Percentiles rank a stretch among this genome's conserved stretches.
phyloP scores from a whole-genome alignment of 495 filamentous ascomycete genomes.

The Sporormia fimetaria region DNA sequence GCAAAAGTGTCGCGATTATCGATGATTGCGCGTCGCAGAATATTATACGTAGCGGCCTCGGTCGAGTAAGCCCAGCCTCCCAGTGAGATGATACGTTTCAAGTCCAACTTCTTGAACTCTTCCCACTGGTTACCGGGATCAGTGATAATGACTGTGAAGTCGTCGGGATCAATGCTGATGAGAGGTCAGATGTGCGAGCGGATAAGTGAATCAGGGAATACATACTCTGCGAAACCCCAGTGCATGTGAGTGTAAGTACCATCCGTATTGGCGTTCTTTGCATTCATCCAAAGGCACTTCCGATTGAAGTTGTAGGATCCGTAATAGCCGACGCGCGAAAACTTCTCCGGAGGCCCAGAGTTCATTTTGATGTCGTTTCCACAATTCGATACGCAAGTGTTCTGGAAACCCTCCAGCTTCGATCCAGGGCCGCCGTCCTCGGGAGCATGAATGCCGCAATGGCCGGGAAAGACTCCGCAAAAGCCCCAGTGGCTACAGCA shows the following conservation, averaged over 20 bases:
- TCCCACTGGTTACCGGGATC: slow-evolving; percentile 22
- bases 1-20: slow-evolving; percentile 33
- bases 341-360: slow-evolving; percentile 3
- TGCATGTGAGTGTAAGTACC: slow-evolving; percentile 36
- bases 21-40: slow-evolving; percentile 33
- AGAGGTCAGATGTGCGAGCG: no score
- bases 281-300: slow-evolving; percentile 1
- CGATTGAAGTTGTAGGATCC: slow-evolving; percentile 12
- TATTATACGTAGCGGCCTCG: slow-evolving; percentile 27
- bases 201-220: no score
- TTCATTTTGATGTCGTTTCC: slow-evolving; percentile 33
- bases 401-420: slow-evolving; percentile 4
- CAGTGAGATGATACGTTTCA: slow-evolving; percentile 33
- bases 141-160: no score
- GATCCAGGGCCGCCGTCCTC: neutral
- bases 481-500: neutral
- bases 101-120: neutral
- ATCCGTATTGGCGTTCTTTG: slow-evolving; percentile 8
- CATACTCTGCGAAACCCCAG: no score
- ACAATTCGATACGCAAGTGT: slow-evolving; percentile 42
- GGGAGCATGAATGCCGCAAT: neutral
- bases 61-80: slow-evolving; percentile 42
- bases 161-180: no score
- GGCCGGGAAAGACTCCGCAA: neutral
- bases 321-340: slow-evolving; percentile 5